Evolutionary conservation across 2,329 filamentous ascomycete species (phyloP).

Genomic region (Boeremia lycopersici): DNA sequence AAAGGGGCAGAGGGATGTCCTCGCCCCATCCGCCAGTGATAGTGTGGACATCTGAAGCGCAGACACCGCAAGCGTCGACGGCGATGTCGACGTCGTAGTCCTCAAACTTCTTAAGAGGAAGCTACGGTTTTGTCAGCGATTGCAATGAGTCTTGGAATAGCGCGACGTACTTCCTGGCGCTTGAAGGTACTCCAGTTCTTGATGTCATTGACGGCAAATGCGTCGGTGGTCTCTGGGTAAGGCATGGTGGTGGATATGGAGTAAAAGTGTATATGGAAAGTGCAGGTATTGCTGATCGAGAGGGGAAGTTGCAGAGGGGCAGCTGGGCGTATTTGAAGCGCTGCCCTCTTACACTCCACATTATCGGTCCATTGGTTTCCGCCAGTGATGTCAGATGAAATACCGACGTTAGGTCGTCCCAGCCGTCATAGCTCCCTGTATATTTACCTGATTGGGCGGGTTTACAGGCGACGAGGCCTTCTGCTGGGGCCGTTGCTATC

Average conservation of each 20-base stretch:
- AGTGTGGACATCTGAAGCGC: slow-evolving; percentile 57
- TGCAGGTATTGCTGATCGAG: slow-evolving; percentile 8
- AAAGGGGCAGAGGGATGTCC: slow-evolving; percentile 65
- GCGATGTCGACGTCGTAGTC: slow-evolving; percentile 88
- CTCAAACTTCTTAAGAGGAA: slow-evolving; percentile 83
- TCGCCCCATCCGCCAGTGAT: slow-evolving; percentile 67
- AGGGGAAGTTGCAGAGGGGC: slow-evolving; percentile 33
- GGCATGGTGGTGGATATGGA: slow-evolving; percentile 47
- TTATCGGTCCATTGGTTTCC: slow-evolving; percentile 34
- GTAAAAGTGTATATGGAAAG: slow-evolving; percentile 6
- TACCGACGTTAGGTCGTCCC: slow-evolving; percentile 17
- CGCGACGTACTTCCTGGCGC: slow-evolving; percentile 57
- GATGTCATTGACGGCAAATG: slow-evolving; percentile 56
- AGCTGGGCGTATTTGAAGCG: slow-evolving; percentile 34
- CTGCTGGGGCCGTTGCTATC: slow-evolving; percentile 13
- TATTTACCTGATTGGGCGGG: slow-evolving; percentile 31
- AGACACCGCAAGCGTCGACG: slow-evolving; percentile 67
- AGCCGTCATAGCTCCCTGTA: slow-evolving; percentile 20
- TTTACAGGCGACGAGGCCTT: slow-evolving; percentile 10
- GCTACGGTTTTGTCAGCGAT: slow-evolving; percentile 54
- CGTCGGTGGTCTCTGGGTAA: slow-evolving; percentile 59
- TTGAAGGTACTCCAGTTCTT: slow-evolving; percentile 69
- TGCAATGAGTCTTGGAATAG: neutral
- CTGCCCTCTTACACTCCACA: slow-evolving; percentile 24
- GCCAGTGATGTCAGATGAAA: slow-evolving; percentile 44